Evolutionary conservation across 768 basidiomycete species (phyloP).

Genomic region (Trametes maxima): DNA sequence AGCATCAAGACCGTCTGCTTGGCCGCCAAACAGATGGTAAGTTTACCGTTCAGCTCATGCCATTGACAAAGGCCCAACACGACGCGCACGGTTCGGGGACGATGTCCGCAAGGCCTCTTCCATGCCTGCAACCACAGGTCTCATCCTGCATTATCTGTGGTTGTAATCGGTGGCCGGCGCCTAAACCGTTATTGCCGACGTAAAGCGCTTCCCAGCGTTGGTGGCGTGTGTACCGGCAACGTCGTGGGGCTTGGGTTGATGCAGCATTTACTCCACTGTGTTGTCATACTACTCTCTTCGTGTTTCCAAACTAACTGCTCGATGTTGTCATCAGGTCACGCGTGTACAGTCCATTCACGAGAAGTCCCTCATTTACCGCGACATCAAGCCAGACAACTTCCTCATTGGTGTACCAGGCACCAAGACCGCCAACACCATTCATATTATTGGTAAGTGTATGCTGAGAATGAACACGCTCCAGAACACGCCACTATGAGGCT

Average conservation of each 20-base stretch:
- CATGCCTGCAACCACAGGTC: constrained; percentile 5
- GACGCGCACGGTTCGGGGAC: not conserved
- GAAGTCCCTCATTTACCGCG: constrained; percentile 97
- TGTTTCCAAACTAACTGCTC: constrained; percentile 3
- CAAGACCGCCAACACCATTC: constrained; percentile 85
- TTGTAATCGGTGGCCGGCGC: constrained; percentile 9
- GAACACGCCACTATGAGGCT: not conserved
- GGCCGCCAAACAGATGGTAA: constrained; percentile 98
- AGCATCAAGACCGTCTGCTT: constrained; percentile 97
- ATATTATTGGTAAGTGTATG: constrained; percentile 74
- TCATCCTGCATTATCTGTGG: constrained; percentile 6
- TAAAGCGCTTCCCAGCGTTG: constrained; percentile 6
- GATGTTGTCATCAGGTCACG: constrained; percentile 65
- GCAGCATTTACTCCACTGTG: not conserved
- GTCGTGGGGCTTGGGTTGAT: not conserved
- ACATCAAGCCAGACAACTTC: constrained; percentile 99
- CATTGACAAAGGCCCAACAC: not conserved
- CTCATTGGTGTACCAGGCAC: constrained; percentile 92
- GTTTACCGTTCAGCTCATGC: constrained; percentile 28
- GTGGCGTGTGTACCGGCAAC: not conserved
- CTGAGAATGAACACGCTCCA: not conserved
- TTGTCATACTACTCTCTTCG: not conserved
- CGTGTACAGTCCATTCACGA: constrained; percentile 98
- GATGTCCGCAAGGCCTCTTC: not conserved
- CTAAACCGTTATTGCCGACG: constrained; percentile 4